phyloP scores from a whole-genome alignment of 1,139 yeast species.

The Candida frijolesensis region DNA sequence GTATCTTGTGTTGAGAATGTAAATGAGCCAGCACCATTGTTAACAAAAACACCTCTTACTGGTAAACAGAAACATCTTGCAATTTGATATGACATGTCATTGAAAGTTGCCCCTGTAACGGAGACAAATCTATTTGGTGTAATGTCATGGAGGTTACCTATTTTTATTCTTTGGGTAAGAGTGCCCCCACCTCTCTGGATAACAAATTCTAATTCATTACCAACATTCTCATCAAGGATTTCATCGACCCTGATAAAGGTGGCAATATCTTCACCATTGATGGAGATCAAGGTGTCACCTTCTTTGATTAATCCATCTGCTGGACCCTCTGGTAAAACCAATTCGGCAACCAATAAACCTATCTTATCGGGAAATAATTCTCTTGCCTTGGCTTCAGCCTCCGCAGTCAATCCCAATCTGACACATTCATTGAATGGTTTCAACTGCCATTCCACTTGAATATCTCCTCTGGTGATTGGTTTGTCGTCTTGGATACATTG shows the following conservation, averaged over 20 bases:
- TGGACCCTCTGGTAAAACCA: slow-evolving; percentile 86
- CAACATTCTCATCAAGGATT: slow-evolving; percentile 74
- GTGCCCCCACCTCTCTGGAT: slow-evolving; percentile 77
- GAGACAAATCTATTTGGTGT: slow-evolving; percentile 83
- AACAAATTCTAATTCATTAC: slow-evolving; percentile 54
- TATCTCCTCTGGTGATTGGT: slow-evolving; percentile 76
- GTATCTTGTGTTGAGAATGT: slow-evolving; percentile 60
- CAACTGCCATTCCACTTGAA: slow-evolving; percentile 87
- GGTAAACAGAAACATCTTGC: slow-evolving; percentile 86
- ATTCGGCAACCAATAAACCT: slow-evolving; percentile 83
- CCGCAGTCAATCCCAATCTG: slow-evolving; percentile 78
- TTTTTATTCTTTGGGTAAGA: slow-evolving; percentile 49
- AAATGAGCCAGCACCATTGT: slow-evolving; percentile 80
- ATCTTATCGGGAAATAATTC: slow-evolving; percentile 69
- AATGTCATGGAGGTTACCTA: slow-evolving; percentile 78
- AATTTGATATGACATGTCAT: slow-evolving; percentile 82
- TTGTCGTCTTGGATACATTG: slow-evolving; percentile 61
- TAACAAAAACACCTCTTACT: slow-evolving; percentile 78
- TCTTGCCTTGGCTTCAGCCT: slow-evolving; percentile 73
- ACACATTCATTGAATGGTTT: slow-evolving; percentile 91
- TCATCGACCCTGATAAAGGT: slow-evolving; percentile 84
- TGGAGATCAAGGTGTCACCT: slow-evolving; percentile 82
- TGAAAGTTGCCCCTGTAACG: slow-evolving; percentile 86
- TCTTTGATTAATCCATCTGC: slow-evolving; percentile 74
- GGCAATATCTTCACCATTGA: slow-evolving; percentile 65